phyloP scores from a whole-genome alignment of 805 yeast species.

The Sporopachydermia quercuum region DNA sequence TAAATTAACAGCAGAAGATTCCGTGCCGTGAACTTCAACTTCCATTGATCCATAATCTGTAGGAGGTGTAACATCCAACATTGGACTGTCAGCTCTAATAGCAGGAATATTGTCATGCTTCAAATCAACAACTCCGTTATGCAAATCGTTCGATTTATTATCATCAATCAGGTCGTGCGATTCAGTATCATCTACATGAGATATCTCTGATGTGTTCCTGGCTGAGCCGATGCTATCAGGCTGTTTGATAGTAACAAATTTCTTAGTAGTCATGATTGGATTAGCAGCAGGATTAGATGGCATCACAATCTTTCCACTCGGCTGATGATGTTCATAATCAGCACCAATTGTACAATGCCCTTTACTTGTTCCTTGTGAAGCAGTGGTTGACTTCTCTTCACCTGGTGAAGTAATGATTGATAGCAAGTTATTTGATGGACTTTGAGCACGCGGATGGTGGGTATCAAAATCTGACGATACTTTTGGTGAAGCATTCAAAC shows the following conservation, averaged over 20 bases:
- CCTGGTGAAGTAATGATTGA: neutral
- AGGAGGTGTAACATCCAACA: neutral
- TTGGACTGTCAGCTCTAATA: neutral
- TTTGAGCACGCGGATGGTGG: neutral
- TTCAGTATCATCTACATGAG: too few relatives aligned
- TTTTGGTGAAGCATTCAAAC: neutral
- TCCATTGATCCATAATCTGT: neutral
- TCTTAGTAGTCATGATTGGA: constrained; percentile 49
- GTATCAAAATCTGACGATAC: neutral
- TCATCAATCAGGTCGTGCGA: too few relatives aligned
- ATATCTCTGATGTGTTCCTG: neutral
- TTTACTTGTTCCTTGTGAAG: too few relatives aligned
- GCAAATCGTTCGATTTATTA: too few relatives aligned
- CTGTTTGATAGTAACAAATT: constrained; percentile 55
- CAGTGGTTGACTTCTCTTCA: neutral
- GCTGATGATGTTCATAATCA: neutral
- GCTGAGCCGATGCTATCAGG: constrained; percentile 14
- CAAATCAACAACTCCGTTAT: neutral
- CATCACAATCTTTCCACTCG: constrained; percentile 13
- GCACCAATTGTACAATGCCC: too few relatives aligned
- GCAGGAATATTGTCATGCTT: neutral
- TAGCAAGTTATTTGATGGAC: neutral
- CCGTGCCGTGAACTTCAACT: neutral
- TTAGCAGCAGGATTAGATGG: constrained; percentile 54
- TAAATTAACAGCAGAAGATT: neutral